Evolutionary conservation across 2,329 filamentous ascomycete genomes (phyloP), one percentile per base, ranked within the genome.

Genomic region (Pseudocercospora crystallina): DNA sequence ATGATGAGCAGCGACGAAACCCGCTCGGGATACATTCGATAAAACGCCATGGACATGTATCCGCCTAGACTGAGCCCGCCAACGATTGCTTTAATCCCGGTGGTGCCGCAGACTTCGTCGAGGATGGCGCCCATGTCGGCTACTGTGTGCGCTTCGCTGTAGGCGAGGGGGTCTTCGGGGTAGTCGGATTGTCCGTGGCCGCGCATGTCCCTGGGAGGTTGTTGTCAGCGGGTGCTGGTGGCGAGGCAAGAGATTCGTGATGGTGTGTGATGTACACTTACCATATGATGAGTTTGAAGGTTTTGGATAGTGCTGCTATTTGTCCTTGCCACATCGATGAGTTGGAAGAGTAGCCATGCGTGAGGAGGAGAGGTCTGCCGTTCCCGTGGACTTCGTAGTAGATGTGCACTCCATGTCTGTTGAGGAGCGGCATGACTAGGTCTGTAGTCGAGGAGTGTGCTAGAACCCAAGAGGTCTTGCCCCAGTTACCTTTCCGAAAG

Each of bases 41-140:
- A 60, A 47, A 63, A 64, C 5, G 62, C 61, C 42, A 63, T 44
- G 17, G 58, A 62, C 61, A 64, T 63, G 40, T 64, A 64, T 9
- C 63, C 62, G 12, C 63, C 63, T 7, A 65, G 54, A 40, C 57
- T 60, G 17, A 64, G 46, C 12, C 63, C 61, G 13, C 63, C 61
- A 8, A 65, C 53, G 8, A 65, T 59, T 2, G 60, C 61, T 15
- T 40, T 46, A 11, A 44, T 53, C 5, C 51, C 49, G 3, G 20
- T 10, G 5, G 34, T 10, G 13, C 56, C 57, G 44, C 58, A 57
- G 9, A 59, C 57, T 20, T 52, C 33, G 30, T 60, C 57, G 7
- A 65, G 56, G 9, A 65, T 51, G 11, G 58, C 56, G n/a, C 46
- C 55, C 49, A 65, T 62, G 46, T 65, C 61, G 35, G 56, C 57